A percentile compares a stretch with the other conserved stretches of the same genome.
phyloP scores from a whole-genome alignment of 2,329 filamentous ascomycete species.

The Phaeophleospora eucalypticola region DNA sequence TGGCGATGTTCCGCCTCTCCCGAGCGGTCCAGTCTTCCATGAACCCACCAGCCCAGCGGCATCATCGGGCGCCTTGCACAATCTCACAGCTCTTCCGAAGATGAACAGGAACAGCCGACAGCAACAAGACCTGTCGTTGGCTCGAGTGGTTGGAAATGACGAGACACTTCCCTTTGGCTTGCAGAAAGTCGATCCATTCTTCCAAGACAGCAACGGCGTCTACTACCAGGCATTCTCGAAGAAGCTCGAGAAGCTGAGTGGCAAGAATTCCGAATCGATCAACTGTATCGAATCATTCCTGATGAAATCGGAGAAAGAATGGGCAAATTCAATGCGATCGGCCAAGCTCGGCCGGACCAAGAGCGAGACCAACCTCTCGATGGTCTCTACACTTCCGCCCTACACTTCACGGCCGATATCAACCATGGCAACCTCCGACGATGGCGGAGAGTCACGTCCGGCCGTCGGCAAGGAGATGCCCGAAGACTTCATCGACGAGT shows the following conservation, averaged over 20 bases:
- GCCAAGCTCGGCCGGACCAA: conserved; percentile 53
- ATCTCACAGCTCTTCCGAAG: no score
- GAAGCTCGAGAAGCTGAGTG: conserved; percentile 51
- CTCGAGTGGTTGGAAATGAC: no score
- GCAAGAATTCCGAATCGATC: conserved; percentile 52
- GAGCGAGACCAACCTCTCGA: conserved; percentile 9
- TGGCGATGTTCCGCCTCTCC: no score
- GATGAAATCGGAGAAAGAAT: conserved; percentile 60
- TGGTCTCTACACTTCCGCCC: no score
- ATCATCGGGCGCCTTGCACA: no score
- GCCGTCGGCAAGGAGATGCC: conserved; percentile 17
- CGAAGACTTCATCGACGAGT: conserved; percentile 36
- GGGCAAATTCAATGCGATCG: conserved; percentile 56
- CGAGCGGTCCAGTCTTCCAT: no score
- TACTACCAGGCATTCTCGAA: conserved; percentile 56
- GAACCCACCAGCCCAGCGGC: no score
- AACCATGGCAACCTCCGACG: conserved; percentile 23
- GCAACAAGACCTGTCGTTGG: no score
- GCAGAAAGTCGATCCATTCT: conserved; percentile 42
- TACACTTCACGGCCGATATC: conserved; percentile 6
- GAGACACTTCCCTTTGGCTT: conserved; percentile 21
- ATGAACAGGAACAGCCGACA: no score
- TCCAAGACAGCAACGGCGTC: conserved; percentile 58
- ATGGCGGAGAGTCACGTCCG: no score
- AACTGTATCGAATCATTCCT: conserved; percentile 60